phyloP scores from a whole-genome alignment of 1,284 basidiomycete species.

The Schizophyllum amplum region DNA sequence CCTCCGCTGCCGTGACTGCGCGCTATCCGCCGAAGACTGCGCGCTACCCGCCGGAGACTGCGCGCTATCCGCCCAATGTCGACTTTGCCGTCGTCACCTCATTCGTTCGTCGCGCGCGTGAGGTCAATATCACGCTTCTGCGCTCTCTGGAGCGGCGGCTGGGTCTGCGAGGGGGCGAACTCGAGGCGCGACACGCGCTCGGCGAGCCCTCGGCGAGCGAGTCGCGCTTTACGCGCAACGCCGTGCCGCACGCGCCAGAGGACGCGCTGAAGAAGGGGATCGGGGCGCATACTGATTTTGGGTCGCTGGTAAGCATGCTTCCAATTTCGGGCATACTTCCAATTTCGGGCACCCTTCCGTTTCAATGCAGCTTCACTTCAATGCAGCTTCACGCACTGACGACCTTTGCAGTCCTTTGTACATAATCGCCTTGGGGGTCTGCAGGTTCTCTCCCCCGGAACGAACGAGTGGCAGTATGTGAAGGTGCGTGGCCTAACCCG shows the following conservation, averaged over 20 bases:
- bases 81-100: conserved; percentile 30
- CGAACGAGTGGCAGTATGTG: conserved; percentile 48
- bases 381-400: conserved; percentile 2
- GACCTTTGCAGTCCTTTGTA: conserved; percentile 33
- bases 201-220: conserved; percentile 38
- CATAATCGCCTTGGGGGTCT: conserved; percentile 55
- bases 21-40: too few relatives aligned
- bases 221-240: conserved; percentile 36
- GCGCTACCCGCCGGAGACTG: background rate
- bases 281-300: conserved; percentile 41
- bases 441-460: conserved; percentile 47
- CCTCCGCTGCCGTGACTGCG: too few relatives aligned
- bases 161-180: too few relatives aligned
- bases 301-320: conserved; percentile 28
- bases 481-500: conserved; percentile 24
- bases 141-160: background rate
- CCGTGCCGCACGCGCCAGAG: conserved; percentile 17
- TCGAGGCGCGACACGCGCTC: conserved; percentile 29
- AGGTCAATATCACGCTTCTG: background rate
- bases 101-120: conserved; percentile 14
- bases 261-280: conserved; percentile 22
- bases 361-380: conserved; percentile 5
- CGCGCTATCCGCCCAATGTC: conserved; percentile 33
- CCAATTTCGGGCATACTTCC: conserved; percentile 5
- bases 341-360: conserved; percentile 4